phyloP scores from a whole-genome alignment of 257 asterid species.

The Asclepias syriaca region DNA sequence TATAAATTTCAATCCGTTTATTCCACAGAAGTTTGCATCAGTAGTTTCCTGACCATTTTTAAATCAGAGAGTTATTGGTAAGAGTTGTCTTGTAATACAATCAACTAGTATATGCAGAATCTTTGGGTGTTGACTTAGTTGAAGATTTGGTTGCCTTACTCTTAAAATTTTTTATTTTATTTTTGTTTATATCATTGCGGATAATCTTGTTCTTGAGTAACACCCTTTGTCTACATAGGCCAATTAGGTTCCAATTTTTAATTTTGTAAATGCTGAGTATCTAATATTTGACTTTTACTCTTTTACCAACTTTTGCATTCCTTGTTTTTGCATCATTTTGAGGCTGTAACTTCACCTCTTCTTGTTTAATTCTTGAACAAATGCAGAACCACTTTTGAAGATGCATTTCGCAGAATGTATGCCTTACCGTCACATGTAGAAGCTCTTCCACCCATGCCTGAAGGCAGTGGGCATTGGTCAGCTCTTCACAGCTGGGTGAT shows the following conservation, averaged over 20 bases:
- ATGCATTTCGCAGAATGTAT: constrained; percentile 79
- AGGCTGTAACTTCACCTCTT: neutral
- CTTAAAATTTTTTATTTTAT: neutral
- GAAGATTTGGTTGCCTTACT: neutral
- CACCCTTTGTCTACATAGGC: neutral
- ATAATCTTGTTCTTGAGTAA: neutral
- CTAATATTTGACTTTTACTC: neutral
- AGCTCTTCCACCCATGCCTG: constrained; percentile 99
- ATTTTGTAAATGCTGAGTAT: neutral
- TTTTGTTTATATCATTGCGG: neutral
- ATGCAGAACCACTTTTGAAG: constrained; percentile 71
- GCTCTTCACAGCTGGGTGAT: constrained; percentile 95
- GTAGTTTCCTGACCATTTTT: neutral
- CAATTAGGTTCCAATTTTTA: neutral
- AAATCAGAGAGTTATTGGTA: neutral
- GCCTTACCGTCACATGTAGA: constrained; percentile 70
- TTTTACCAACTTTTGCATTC: neutral
- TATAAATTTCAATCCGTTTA: neutral
- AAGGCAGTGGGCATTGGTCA: constrained; percentile 88
- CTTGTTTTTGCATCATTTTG: neutral
- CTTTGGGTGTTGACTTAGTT: neutral
- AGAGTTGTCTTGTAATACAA: neutral
- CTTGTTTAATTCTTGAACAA: constrained; percentile 2
- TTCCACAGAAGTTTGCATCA: neutral
- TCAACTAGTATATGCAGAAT: neutral